phyloP scores from a whole-genome alignment of 306 rosid genomes.

The Lathyrus tuberosus region DNA sequence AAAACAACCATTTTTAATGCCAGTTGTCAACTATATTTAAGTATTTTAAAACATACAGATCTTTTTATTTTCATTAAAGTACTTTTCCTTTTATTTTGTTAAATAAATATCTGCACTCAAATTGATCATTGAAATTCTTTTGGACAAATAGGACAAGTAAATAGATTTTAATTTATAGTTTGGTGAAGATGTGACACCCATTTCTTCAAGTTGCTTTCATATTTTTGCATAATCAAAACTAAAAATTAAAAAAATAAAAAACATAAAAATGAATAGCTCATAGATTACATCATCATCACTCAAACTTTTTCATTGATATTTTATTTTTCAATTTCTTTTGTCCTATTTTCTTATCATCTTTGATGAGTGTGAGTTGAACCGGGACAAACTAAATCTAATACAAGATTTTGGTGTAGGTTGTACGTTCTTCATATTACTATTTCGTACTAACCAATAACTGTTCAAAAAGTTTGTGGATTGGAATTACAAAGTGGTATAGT shows the following conservation, averaged over 20 bases:
- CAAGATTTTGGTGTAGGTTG: conserved; percentile 6
- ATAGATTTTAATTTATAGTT: conserved; percentile 15
- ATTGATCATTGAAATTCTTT: conserved; percentile 26
- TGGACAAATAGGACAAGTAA: conserved; percentile 33
- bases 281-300: conserved; percentile 18
- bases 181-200: background rate
- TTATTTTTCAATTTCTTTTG: background rate
- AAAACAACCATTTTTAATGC: too few relatives aligned
- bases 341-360: background rate
- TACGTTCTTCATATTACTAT: background rate
- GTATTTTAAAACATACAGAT: too few relatives aligned
- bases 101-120: background rate
- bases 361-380: conserved; percentile 19
- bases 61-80: too few relatives aligned
- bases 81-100: too few relatives aligned
- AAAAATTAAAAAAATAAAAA: background rate
- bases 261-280: background rate
- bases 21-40: too few relatives aligned
- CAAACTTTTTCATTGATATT: background rate
- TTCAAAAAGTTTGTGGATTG: background rate
- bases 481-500: background rate
- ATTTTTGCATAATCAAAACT: background rate
- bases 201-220: conserved; percentile 1
- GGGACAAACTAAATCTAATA: conserved; percentile 7
- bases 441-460: background rate